Percentiles rank a stretch among this genome's conserved stretches.
These are phyloP conservation scores for Colletotrichum sp. DNA, from an alignment of 2,329 filamentous ascomycete genomes.

Conservation along the genomic window DNA sequence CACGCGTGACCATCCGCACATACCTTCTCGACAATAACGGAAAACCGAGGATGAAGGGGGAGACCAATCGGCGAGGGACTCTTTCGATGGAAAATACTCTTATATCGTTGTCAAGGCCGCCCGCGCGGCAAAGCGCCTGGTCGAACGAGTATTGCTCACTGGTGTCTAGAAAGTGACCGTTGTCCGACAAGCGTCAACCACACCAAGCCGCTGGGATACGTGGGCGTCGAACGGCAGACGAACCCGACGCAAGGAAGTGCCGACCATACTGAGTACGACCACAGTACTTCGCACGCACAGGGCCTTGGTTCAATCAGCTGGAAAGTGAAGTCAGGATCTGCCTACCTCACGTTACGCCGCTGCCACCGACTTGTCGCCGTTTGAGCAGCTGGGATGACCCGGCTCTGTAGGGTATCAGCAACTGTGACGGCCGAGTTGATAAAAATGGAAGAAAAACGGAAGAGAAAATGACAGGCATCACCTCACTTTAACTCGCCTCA, in stretches of 20 bases:
- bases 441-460: background rate
- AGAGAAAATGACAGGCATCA: background rate
- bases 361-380: background rate
- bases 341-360: background rate
- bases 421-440: background rate
- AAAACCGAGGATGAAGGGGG: background rate
- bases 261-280: background rate
- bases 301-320: background rate
- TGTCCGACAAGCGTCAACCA: background rate
- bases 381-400: conserved; percentile 7
- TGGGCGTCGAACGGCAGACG: background rate
- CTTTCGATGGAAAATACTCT: background rate
- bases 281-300: background rate
- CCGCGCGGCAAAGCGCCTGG: background rate
- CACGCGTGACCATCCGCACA: background rate
- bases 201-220: background rate
- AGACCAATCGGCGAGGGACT: background rate
- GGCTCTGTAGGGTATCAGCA: conserved; percentile 7
- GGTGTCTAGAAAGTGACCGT: background rate
- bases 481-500: background rate
- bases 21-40: background rate
- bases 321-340: background rate
- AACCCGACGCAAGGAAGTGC: background rate
- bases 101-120: background rate
- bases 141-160: background rate